Base-by-base conservation (phyloP, 768 basidiomycete genomes). In the Hygrocybe punicea region DNA sequence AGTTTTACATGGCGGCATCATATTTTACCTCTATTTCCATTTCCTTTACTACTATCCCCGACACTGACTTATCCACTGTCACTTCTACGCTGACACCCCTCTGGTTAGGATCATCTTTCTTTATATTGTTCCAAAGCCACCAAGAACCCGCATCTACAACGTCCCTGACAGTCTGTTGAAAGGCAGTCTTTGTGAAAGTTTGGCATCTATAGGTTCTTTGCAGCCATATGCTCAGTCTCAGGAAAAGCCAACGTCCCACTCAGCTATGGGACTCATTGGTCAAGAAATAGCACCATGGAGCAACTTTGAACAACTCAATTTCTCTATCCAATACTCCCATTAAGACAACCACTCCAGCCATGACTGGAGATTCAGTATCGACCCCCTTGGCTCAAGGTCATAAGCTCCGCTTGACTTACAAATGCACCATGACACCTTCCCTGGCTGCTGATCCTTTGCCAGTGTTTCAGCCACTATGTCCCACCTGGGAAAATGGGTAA, bases 391-490 rank as follows among this genome's bases (percentile, higher is more conserved):
- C 21, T n/a, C 49, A 50, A 34, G 7, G 19, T 14, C 49, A 29
- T 34, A 50, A 50, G 29, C 14, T 72, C 65, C 71, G 73, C 23
- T 69, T 71, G 14, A 74, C 73, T 0, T 83, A 84, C 63, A 82
- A 78, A 66, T 78, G 81, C 39, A 82, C 81, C 2, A 66, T 78
- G 67, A 84, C 81, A 3, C 84, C 87, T 2, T 77, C 74, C 0
- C 85, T 84, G 3, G 80, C 82, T 40, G 74, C 76, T 2, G 86
- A 87, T 23, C 80, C 84, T 0, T 77, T 76, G 0, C 80, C 79
- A 0, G 80, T 83, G 0, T 84, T 88, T 70, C 80, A 82, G 53
- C 81, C 86, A 0, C 73, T 88, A 37, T 74, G 75, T 2, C 83
- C 84, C 10, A 76, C 83, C 1, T 74, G 69, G 40, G 67, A 3